Conservation (phyloP, 78 protist genomes). For the Dictyostelium brefeldianum region DNA sequence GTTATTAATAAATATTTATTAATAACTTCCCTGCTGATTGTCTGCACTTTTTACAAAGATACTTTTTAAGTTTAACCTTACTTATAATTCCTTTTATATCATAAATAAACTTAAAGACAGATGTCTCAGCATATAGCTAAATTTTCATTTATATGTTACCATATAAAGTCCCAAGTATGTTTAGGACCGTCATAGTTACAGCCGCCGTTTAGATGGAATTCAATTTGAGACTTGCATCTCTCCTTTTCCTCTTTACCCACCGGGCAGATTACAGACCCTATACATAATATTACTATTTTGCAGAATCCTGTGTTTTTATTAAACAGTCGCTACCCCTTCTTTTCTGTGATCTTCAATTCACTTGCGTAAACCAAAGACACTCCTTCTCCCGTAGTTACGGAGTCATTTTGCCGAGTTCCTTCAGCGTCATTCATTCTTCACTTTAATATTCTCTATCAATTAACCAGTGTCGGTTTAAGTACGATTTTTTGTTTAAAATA, state of each 20-base stretch:
- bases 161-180: no score
- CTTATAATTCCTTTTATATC: no score
- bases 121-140: no score
- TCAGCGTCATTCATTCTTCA: neutral
- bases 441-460: neutral
- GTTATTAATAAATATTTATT: no score
- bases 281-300: neutral
- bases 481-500: neutral
- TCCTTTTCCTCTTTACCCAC: neutral
- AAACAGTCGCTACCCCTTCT: neutral
- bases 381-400: no score
- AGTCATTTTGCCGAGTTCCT: neutral
- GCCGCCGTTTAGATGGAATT: neutral
- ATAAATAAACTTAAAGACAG: no score
- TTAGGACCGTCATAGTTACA: no score
- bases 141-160: no score
- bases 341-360: neutral
- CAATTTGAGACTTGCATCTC: neutral
- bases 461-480: constrained; percentile 2
- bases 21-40: no score
- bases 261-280: neutral
- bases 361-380: no score
- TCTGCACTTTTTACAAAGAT: no score
- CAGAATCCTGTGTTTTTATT: neutral
- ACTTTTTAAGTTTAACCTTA: no score